phyloP scores from a whole-genome alignment of 192 early-diverging fungal genomes.

The Coemansia sp. region DNA sequence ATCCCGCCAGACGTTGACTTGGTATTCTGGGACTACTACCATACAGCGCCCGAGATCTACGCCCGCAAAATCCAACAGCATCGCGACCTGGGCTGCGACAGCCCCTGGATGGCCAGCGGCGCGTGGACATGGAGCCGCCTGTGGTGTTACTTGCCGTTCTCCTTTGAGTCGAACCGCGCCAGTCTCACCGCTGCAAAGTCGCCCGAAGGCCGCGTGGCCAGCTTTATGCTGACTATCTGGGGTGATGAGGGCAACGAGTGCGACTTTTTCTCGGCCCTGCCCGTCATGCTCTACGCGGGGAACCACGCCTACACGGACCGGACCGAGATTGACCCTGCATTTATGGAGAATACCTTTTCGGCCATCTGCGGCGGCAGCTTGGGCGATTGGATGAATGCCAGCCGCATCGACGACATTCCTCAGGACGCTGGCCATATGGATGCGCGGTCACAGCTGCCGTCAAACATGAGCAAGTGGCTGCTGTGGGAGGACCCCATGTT shows the following conservation, averaged over 20 bases:
- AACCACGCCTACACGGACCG: constrained; percentile 71
- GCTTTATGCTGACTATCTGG: constrained; percentile 85
- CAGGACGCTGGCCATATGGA: constrained; percentile 39
- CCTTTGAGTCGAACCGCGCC: constrained; percentile 73
- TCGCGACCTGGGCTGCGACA: constrained; percentile 70
- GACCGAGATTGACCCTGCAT: constrained; percentile 58
- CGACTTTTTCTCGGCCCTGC: constrained; percentile 79
- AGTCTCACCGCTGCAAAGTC: constrained; percentile 68
- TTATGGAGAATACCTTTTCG: constrained; percentile 65
- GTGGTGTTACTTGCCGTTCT: constrained; percentile 80
- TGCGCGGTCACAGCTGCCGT: constrained; percentile 59
- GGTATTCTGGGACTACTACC: constrained; percentile 90
- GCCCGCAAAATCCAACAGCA: constrained; percentile 78
- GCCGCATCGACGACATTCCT: constrained; percentile 57
- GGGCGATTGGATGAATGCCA: constrained; percentile 73
- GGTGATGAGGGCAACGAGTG: constrained; percentile 93
- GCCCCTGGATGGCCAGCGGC: constrained; percentile 81
- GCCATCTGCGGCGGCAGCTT: constrained; percentile 78
- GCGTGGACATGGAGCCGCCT: constrained; percentile 86
- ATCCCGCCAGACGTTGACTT: constrained; percentile 68
- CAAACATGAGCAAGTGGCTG: constrained; percentile 80
- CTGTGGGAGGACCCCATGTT: constrained; percentile 85
- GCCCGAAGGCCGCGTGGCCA: constrained; percentile 57
- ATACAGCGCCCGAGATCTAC: constrained; percentile 70
- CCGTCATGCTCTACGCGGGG: constrained; percentile 73